Base-by-base conservation (phyloP, 371 early-diverging fungal genomes). In the Vairimorpha necatrix region DNA sequence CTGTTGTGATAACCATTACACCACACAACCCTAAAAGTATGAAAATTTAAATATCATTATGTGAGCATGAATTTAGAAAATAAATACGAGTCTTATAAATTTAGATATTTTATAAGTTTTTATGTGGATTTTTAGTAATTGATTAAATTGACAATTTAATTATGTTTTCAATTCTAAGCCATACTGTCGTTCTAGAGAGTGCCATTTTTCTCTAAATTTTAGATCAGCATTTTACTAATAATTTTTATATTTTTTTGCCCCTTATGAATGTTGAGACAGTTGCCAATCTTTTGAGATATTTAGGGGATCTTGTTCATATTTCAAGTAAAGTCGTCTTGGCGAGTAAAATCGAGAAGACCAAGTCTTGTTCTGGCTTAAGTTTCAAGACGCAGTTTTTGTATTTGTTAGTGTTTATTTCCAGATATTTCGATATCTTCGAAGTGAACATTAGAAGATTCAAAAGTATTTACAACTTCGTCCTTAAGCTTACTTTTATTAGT, bases 301-400 rank as follows among this genome's bases (percentile, higher is more conserved):
- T 33, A 6, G 77, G 77, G 3, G 77, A 77, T 39, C 54, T 78
- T 20, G 58, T 79, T 20, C 82, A 82, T 39, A 46, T 80, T 28
- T 71, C 61, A 24, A 68, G 79, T n/a, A 81, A 84, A 67, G 36
- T 74, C 20, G 61, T 82, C 28, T 61, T 86, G 0, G 46, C 70
- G 22, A 61, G 76, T n/a, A 86, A 84, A 67, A 82, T 86, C 46
- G 65, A 75, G 34, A 78, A 66, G 53, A 84, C 84, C 32, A 78
- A 67, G 46, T 72, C 73, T 7, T 74, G 77, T 77, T 65, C 84
- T 90, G 96, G 98, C 26, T 92, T 99, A 50, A 94, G 94, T 14
- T 91, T 94, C 87, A 97, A 96, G 84, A 89, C 95, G 0, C 98
- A 99, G 85, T 83, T 89, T 0, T 86, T 99, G n/a, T 96, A 95